phyloP scores from a whole-genome alignment of 345 rosid genomes.

The Gossypium anomalum region DNA sequence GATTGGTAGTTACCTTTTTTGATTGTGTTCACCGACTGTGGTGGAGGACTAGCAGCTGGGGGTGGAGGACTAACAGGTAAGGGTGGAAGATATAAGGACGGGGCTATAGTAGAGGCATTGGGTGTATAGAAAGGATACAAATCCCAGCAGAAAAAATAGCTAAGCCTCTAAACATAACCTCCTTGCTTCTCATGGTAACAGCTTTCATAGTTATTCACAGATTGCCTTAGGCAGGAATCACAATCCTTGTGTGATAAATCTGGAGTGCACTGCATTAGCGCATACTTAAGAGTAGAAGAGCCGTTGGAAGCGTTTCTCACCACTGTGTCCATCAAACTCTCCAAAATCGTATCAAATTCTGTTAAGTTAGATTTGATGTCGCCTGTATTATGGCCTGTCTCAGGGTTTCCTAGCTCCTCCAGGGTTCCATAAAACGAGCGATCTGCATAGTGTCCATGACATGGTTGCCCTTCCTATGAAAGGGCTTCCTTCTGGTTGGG shows the following conservation, averaged over 20 bases:
- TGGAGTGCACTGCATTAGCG: slow-evolving; percentile 49
- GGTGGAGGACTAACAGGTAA: no score
- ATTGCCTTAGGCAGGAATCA: slow-evolving; percentile 22
- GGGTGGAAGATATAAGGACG: no score
- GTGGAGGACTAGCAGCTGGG: no score
- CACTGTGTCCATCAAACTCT: neutral
- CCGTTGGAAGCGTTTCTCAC: no score
- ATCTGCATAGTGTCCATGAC: slow-evolving; percentile 21
- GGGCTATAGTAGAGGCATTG: no score
- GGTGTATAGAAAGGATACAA: neutral
- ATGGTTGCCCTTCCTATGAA: neutral
- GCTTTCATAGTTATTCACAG: neutral
- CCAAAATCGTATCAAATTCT: slow-evolving; percentile 26
- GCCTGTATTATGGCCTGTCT: neutral
- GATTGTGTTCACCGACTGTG: no score
- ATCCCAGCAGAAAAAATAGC: slow-evolving; percentile 50
- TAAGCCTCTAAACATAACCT: slow-evolving; percentile 33
- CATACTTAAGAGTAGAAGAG: neutral
- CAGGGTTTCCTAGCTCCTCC: slow-evolving; percentile 14
- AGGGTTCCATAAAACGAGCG: slow-evolving; percentile 11
- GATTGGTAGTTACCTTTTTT: no score
- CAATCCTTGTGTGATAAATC: slow-evolving; percentile 38
- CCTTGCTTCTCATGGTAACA: slow-evolving; percentile 35
- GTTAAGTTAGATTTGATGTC: slow-evolving; percentile 10
- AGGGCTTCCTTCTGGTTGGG: neutral